Percentiles rank a stretch among this genome's conserved stretches.
Conservation (phyloP, 305 asterid genomes). For the Fraxinus xanthoxyloides region DNA sequence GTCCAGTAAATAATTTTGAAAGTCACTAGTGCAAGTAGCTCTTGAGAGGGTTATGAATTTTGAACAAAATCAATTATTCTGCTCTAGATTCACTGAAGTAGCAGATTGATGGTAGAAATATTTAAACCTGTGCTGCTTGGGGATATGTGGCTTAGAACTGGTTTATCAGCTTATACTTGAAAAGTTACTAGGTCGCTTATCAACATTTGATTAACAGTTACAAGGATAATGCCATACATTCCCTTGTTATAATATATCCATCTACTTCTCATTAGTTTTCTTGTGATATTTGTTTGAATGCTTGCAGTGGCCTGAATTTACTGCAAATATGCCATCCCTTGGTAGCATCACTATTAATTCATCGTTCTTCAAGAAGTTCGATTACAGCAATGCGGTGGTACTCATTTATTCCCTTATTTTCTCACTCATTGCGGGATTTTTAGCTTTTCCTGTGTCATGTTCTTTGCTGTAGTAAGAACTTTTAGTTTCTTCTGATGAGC, state of each 20-base stretch:
- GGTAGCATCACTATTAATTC: conserved; percentile 76
- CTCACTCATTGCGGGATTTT: background rate
- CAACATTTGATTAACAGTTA: background rate
- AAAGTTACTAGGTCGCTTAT: background rate
- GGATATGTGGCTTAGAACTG: background rate
- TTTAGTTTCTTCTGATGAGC: background rate
- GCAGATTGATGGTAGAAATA: background rate
- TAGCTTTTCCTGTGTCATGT: background rate
- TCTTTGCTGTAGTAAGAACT: background rate
- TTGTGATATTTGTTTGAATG: conserved; percentile 6
- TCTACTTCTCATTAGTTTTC: background rate
- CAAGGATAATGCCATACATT: conserved; percentile 5
- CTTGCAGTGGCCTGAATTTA: conserved; percentile 87
- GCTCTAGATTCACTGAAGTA: conserved; percentile 6
- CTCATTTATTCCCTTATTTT: conserved; percentile 9
- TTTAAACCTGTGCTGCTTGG: background rate
- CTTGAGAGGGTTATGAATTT: background rate
- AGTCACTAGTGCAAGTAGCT: background rate
- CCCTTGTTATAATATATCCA: background rate
- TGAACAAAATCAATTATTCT: background rate
- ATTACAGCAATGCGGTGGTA: conserved; percentile 86
- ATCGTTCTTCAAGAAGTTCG: conserved; percentile 76
- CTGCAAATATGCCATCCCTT: conserved; percentile 55
- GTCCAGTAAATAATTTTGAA: conserved; percentile 1
- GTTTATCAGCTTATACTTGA: background rate